Evolutionary conservation across 108 stramenopile species (phyloP), one percentile per base, ranked within the genome.

Genomic region (Epithemia pelagica): DNA sequence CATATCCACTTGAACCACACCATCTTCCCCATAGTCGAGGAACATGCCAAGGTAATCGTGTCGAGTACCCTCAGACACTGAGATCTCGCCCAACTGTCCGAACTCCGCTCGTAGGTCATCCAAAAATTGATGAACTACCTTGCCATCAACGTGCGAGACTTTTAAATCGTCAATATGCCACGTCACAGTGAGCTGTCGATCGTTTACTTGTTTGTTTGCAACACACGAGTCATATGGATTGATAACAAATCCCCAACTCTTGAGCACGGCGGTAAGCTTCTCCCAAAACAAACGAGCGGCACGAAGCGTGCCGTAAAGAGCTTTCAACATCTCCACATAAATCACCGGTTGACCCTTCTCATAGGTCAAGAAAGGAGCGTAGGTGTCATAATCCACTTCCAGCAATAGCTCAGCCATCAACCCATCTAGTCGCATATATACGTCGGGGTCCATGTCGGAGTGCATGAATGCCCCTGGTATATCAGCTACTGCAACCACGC

Each of bases 391-490:
- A 21, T 59, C 73, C 15, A 78, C 68, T 8, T 66, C 19, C 0
- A 58, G 28, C 0, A 78, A 60, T 0, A 78, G n/a, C 0, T 78
- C 77, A 26, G 51, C 68, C 65, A 74, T 61, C 2, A 25, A 2
- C 0, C 72, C 77, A 8, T 64, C 63, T 5, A 78, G 15, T 55
- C 54, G 46, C 56, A 78, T 52, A 64, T 53, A 32, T 19, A 72
- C 30, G 2, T 30, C 18, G 2, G 65, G 64, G 28, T 77, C 75
- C 28, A 61, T 62, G 0, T 74, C 30, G 22, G 82, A 61, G 28
- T 86, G 85, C 10, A 86, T 25, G 61, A 82, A 87, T 0, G 80
- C 75, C 26, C 64, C 68, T 0, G 78, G 78, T 20, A 87, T 59
- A 30, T 87, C 85, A 62, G 67, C 32, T 19, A 73, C 72, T 22